Evolutionary conservation across 352 stramenopile species (phyloP), one percentile per base, ranked within the genome.

Genomic region (Globisporangium cystogenes): DNA sequence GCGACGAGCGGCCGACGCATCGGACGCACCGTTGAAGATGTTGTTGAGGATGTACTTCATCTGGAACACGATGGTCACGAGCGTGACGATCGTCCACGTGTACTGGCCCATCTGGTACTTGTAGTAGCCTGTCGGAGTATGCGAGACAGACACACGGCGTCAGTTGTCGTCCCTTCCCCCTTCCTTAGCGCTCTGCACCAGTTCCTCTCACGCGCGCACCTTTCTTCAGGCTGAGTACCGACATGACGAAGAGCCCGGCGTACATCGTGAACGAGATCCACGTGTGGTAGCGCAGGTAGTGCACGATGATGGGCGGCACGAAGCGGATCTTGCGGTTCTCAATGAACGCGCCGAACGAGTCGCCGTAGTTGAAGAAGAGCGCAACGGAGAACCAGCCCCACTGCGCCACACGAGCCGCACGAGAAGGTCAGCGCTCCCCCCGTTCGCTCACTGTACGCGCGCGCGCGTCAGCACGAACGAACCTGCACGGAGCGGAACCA

Each of bases 361-460:
- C 86, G 21, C 86, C 86, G 48, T 96, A 99, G 45, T 97, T 97
- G 71, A 98, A 99, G 70, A 98, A 97, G 12, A 99, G 90, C n/a
- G 92, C 90, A 2, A 98, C 85, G 18, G 82, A 75, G 74, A 99
- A 99, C 96, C 96, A 99, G 62, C 93, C 84, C 96, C 96, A 99
- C 73, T 99, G 46, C n/a, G 31, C 4, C 33, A 12, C 14, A 12
- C 33, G 15, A 39, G 33, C 14, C 33, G 6, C 14, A 5, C 8
- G 20, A 29, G 4, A n/a, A 26, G n/a, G 4, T 11, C 12, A 26
- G n/a, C 37, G 37, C n/a, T n/a, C n/a, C n/a, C n/a, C n/a, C n/a
- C n/a, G n/a, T n/a, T n/a, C n/a, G n/a, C n/a, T 20, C 16, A 23
- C 16, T 21, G 37, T 15, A 43, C 15, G 16, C 16, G 5, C 26